Conservation (phyloP, 805 yeast species). For the Suhomyces sp. region DNA sequence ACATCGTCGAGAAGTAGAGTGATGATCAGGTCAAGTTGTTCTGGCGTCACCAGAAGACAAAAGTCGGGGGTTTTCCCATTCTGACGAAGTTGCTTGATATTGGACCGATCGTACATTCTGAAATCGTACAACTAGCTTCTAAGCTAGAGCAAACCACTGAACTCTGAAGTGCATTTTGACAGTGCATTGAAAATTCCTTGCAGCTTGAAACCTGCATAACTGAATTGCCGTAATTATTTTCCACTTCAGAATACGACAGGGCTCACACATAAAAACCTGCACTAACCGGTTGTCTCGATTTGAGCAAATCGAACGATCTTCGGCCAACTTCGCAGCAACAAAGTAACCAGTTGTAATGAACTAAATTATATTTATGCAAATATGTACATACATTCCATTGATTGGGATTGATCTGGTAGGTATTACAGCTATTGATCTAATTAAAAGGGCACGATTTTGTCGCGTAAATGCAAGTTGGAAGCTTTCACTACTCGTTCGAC, state of each 20-base stretch:
- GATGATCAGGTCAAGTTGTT: conserved; percentile 4
- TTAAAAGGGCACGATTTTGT: conserved; percentile 1
- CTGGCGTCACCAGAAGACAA: conserved; percentile 10
- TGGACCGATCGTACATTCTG: not conserved
- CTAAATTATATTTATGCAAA: not conserved
- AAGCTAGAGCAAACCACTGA: not conserved
- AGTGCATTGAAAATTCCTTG: not conserved
- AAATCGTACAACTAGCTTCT: not conserved
- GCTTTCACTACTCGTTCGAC: conserved; percentile 15
- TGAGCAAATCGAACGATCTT: not conserved
- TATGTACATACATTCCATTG: not conserved
- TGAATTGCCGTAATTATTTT: not conserved
- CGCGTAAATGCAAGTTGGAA: conserved; percentile 11
- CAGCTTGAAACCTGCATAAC: not conserved
- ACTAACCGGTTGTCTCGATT: not conserved
- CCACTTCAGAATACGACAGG: not conserved
- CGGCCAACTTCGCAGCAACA: not conserved
- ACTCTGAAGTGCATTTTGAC: not conserved
- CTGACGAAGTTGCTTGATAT: conserved; percentile 1
- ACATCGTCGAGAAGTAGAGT: not conserved
- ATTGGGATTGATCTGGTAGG: not conserved
- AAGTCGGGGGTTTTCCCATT: conserved; percentile 10
- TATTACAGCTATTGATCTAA: not conserved
- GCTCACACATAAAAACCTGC: not conserved
- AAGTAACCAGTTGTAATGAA: not conserved